Evolutionary conservation across 2,329 filamentous ascomycete species (phyloP).

Genomic region (Oidium heveae): DNA sequence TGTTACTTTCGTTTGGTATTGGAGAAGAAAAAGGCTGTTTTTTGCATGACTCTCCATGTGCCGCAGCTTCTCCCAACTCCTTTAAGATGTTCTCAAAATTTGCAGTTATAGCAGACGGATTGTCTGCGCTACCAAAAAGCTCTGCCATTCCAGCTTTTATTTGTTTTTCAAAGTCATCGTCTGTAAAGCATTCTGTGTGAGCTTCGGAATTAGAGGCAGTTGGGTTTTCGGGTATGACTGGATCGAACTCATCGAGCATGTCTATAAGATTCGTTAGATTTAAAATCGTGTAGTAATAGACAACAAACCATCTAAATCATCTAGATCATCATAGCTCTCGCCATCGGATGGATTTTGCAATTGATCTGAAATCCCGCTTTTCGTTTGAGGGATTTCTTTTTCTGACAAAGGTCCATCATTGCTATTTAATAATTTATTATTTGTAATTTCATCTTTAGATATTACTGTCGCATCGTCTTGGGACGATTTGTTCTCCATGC

Average conservation of each 20-base stretch:
- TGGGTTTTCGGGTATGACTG: slow-evolving; percentile 28
- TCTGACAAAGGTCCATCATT: no score
- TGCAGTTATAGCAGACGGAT: slow-evolving; percentile 44
- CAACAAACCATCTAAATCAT: slow-evolving; percentile 65
- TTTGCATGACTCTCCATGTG: slow-evolving; percentile 11
- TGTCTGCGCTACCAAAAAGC: slow-evolving; percentile 46
- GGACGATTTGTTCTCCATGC: no score
- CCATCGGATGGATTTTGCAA: slow-evolving; percentile 28
- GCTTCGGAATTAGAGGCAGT: slow-evolving; percentile 10
- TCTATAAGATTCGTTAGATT: slow-evolving; percentile 24
- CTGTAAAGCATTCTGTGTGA: slow-evolving; percentile 23
- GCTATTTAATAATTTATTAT: no score
- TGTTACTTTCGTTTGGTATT: neutral
- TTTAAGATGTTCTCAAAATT: slow-evolving; percentile 61
- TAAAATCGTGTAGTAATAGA: neutral
- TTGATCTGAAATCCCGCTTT: no score
- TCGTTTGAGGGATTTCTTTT: no score
- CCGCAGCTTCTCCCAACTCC: slow-evolving; percentile 33
- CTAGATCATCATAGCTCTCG: slow-evolving; percentile 60
- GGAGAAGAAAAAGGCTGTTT: neutral
- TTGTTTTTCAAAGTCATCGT: slow-evolving; percentile 61
- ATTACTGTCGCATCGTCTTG: no score
- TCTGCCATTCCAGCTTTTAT: slow-evolving; percentile 79
- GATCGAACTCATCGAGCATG: slow-evolving; percentile 74
- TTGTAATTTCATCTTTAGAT: no score